These are phyloP conservation scores for Tardiomyces depauwii DNA, from an alignment of 1,139 yeast genomes.

Conservation along the genomic window DNA sequence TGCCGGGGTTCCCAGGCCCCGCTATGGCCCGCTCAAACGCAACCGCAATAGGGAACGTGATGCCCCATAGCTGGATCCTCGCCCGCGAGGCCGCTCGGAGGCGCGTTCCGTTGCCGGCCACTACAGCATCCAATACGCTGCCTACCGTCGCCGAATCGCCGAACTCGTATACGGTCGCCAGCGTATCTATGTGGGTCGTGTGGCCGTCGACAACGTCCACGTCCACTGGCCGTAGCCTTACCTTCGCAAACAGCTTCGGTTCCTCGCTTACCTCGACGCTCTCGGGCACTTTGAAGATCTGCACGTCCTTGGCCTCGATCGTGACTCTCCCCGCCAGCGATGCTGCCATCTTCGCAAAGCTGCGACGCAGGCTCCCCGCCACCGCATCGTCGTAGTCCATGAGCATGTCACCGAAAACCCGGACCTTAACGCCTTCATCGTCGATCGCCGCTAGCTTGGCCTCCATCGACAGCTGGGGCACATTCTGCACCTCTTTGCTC, in stretches of 20 bases:
- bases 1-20: too few species aligned
- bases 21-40: neutral
- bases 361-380: neutral
- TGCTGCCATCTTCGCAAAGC: neutral
- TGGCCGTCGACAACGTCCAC: neutral
- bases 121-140: neutral
- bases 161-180: neutral
- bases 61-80: neutral
- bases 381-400: neutral
- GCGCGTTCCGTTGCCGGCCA: neutral
- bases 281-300: neutral
- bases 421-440: neutral
- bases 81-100: neutral
- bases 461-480: neutral
- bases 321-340: neutral
- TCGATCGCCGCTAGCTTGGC: neutral
- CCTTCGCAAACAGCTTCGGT: neutral
- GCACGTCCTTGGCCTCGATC: neutral
- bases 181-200: neutral
- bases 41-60: neutral
- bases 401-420: neutral
- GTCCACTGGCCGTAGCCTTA: neutral
- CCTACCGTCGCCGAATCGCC: neutral
- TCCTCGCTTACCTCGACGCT: neutral
- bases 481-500: neutral